Base-by-base conservation (phyloP, 208 protist species). In the Naegleria gruberi region DNA sequence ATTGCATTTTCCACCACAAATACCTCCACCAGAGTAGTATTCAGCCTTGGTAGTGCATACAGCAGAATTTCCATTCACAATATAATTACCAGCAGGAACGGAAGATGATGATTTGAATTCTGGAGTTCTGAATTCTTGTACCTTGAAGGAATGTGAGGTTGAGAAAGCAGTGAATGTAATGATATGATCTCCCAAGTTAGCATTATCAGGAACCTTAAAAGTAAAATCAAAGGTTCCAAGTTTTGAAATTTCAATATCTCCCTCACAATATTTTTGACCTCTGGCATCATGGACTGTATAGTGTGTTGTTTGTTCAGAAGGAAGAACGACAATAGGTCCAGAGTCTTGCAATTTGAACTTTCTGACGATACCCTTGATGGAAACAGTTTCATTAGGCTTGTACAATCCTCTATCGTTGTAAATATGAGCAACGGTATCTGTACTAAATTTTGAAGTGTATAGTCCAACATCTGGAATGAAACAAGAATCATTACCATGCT, bases 91-190 rank as follows among this genome's bases (percentile, higher is more conserved):
- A 10, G 26, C 5, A 84, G 47, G 26, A 51, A 42, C 8, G 17
- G 17, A 42, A 6, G 45, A 8, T 19, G 4, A 37, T 23, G 23
- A 46, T 41, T 4, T 43, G 26, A 47, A 90, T 23, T 90, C 88
- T 37, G 88, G 88, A 37, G 45, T 82, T 57, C 88, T 47, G 26
- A 90, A 90, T 43, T 90, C 88, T 81, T 81, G 47, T 4, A 74
- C 5, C 57, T 90, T n/a, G 44, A 87, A 87, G 0, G 17, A 26
- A 17, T 5, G 34, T 6, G 34, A 4, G 6, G 12, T 77, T 37
- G 1, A 6, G 7, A 37, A 6, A 77, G 6, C 1, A 8, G 19
- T 37, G 6, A 77, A 19, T 77, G 0, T 30, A 10, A 87, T 6
- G 1, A 4, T 42, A 87, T 37, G n/a, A 40, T 1, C 26, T 17